Percentiles rank a stretch among this genome's conserved stretches.
These are phyloP conservation scores for Triticum dicoccoides DNA, from an alignment of 176 grass and related monocot species.

Conservation along the genomic window DNA sequence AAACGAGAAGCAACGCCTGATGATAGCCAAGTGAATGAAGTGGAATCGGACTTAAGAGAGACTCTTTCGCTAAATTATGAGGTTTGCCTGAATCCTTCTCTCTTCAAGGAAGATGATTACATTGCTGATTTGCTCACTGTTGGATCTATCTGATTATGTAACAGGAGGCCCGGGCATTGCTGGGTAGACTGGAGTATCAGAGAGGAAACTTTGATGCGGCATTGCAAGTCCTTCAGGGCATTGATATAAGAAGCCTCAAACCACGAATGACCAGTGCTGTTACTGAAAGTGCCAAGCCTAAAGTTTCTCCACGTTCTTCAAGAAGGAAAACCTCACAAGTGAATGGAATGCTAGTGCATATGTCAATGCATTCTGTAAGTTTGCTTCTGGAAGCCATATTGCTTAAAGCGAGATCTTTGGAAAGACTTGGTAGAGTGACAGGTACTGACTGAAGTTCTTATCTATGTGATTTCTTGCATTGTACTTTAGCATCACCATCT, in stretches of 20 bases:
- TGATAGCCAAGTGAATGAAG: conserved; percentile 85
- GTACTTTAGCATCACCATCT: not conserved
- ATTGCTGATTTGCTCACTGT: conserved; percentile 24
- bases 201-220: conserved; percentile 96
- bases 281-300: conserved; percentile 64
- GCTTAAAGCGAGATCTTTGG: conserved; percentile 88
- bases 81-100: conserved; percentile 40
- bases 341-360: conserved; percentile 66
- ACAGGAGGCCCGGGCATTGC: conserved; percentile 90
- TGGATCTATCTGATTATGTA: conserved; percentile 28
- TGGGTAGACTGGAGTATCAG: conserved; percentile 94
- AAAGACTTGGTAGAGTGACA: conserved; percentile 61
- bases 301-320: conserved; percentile 45
- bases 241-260: conserved; percentile 71
- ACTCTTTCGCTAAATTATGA: conserved; percentile 98
- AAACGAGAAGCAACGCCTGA: conserved; percentile 68
- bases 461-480: conserved; percentile 18
- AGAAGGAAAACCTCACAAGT: conserved; percentile 63
- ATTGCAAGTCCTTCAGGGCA: conserved; percentile 94
- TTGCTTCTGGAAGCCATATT: conserved; percentile 92
- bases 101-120: conserved; percentile 22
- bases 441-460: conserved; percentile 37
- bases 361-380: conserved; percentile 98
- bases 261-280: conserved; percentile 75
- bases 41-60: conserved; percentile 89